A percentile compares a stretch with the other conserved stretches of the same genome.
phyloP scores from a whole-genome alignment of 352 stramenopile species.

The Globisporangium nagaii region DNA sequence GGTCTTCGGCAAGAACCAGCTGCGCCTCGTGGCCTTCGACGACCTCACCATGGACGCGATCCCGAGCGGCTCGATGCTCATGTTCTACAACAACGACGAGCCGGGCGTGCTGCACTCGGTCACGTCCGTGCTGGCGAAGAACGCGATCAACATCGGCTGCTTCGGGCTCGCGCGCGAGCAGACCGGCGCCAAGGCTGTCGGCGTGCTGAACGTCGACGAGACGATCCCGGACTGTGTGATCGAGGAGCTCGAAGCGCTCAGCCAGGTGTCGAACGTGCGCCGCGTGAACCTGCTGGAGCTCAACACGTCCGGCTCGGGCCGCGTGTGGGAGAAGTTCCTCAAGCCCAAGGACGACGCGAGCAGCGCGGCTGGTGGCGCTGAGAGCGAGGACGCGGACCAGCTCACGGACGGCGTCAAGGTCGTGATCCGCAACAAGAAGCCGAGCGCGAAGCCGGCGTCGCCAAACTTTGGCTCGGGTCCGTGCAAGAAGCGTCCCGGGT shows the following conservation, averaged over 20 bases:
- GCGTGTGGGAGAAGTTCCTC: conserved; percentile 61
- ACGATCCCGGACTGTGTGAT: conserved; percentile 82
- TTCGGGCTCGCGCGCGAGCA: conserved; percentile 85
- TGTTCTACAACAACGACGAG: conserved; percentile 94
- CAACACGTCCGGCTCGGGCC: conserved; percentile 33
- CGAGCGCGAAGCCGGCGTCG: conserved; percentile 65
- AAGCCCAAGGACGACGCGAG: conserved; percentile 34
- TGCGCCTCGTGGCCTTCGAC: conserved; percentile 87
- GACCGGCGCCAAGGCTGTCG: conserved; percentile 62
- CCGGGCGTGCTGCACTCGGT: conserved; percentile 93
- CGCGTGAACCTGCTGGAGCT: conserved; percentile 82
- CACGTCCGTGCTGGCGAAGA: conserved; percentile 88
- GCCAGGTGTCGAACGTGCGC: conserved; percentile 79
- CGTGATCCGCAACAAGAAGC: conserved; percentile 64
- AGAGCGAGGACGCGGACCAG: not conserved
- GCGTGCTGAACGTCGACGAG: conserved; percentile 88
- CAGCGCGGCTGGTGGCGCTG: not conserved
- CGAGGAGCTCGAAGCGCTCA: conserved; percentile 67
- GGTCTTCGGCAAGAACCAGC: conserved; percentile 84
- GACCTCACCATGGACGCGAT: conserved; percentile 84
- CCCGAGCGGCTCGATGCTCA: conserved; percentile 85
- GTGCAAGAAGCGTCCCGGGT: conserved; percentile 98
- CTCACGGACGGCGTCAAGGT: conserved; percentile 24
- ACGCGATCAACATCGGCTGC: conserved; percentile 94
- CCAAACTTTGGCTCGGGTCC: conserved; percentile 97